These are phyloP conservation scores for Fusarium floridanum DNA, from an alignment of 2,329 filamentous ascomycete species.

Conservation along the genomic window DNA sequence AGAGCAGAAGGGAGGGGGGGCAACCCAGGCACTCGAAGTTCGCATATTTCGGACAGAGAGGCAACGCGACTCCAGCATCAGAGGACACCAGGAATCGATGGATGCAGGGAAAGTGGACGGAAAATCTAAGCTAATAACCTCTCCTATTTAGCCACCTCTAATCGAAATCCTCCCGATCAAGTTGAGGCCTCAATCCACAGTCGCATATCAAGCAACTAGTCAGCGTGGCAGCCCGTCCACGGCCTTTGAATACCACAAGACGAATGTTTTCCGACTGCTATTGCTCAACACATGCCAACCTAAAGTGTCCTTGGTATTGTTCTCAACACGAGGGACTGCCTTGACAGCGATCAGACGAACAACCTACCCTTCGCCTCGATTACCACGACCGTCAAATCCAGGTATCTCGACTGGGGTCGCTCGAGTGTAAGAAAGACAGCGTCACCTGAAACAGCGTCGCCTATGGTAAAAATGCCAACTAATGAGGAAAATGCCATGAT, in stretches of 20 bases:
- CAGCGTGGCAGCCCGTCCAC: background rate
- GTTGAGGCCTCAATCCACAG: background rate
- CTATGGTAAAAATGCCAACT: background rate
- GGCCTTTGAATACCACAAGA: background rate
- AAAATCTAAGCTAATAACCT: background rate
- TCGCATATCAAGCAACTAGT: background rate
- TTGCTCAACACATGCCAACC: background rate
- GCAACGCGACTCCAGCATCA: background rate
- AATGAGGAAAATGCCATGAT: conserved; percentile 70
- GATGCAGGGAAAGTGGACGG: background rate
- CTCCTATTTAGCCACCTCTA: background rate
- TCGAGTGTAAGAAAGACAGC: background rate
- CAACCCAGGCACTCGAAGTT: background rate
- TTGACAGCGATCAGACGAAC: background rate
- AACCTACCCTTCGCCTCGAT: background rate
- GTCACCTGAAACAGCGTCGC: background rate
- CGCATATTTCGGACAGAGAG: background rate
- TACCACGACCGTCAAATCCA: background rate
- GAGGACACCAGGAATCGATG: background rate
- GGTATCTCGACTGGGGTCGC: background rate
- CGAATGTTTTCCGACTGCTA: background rate
- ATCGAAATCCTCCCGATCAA: background rate
- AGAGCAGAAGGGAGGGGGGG: too few relatives aligned
- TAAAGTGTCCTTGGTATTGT: background rate
- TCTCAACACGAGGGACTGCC: background rate